Conservation (phyloP, 345 rosid species). For the Anacardium occidentale region DNA sequence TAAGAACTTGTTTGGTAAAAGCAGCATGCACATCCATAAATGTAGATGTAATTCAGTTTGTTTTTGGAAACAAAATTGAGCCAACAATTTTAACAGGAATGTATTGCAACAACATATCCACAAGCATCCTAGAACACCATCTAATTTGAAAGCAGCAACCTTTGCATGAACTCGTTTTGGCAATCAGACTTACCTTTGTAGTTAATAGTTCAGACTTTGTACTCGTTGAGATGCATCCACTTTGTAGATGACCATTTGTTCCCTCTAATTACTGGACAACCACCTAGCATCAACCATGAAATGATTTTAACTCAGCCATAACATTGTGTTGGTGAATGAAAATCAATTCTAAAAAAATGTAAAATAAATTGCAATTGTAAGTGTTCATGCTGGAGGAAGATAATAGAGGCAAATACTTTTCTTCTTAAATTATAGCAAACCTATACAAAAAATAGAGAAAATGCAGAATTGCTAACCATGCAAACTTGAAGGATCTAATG, state of each 20-base stretch:
- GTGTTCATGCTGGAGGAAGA: neutral
- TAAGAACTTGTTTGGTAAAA: too few species aligned
- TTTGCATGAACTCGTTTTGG: neutral
- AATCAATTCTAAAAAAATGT: neutral
- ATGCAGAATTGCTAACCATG: slow-evolving; percentile 53
- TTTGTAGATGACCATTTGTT: slow-evolving; percentile 95
- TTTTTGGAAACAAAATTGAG: neutral
- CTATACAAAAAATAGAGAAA: neutral
- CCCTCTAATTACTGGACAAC: slow-evolving; percentile 87
- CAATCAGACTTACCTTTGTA: slow-evolving; percentile 18
- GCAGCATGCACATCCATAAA: neutral
- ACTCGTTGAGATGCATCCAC: slow-evolving; percentile 85
- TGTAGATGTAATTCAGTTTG: neutral
- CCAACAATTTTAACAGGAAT: neutral
- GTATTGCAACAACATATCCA: neutral
- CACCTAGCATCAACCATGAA: slow-evolving; percentile 44
- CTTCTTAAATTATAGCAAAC: slow-evolving; percentile 2
- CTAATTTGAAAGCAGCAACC: neutral
- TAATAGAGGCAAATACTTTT: neutral
- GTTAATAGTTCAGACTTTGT: slow-evolving; percentile 35
- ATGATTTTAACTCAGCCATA: neutral
- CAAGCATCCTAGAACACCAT: neutral
- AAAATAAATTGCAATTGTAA: neutral
- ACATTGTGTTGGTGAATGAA: neutral
- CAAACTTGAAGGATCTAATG: slow-evolving; percentile 80